These are phyloP conservation scores for Diutina mesorugosa DNA, from an alignment of 1,139 yeast genomes.

Conservation along the genomic window DNA sequence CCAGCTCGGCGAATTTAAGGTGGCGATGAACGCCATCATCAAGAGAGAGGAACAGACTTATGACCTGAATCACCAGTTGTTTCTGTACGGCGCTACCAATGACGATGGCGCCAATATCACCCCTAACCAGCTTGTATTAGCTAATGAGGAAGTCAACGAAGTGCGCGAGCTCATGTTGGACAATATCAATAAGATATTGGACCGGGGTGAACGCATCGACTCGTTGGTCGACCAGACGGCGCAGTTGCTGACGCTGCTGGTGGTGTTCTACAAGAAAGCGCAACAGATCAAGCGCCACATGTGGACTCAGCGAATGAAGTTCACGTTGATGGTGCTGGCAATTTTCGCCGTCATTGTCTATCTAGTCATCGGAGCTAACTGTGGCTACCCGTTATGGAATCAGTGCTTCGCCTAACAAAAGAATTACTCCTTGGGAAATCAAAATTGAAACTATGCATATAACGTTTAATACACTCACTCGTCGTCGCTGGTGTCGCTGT, in stretches of 20 bases:
- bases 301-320: slow-evolving; percentile 50
- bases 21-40: slow-evolving; percentile 39
- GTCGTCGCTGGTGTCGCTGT: slow-evolving; percentile 3
- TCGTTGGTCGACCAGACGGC: slow-evolving; percentile 73
- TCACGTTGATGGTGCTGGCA: slow-evolving; percentile 15
- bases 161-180: slow-evolving; percentile 54
- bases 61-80: slow-evolving; percentile 20
- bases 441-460: neutral
- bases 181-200: slow-evolving; percentile 54
- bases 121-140: slow-evolving; percentile 28
- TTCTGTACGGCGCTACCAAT: slow-evolving; percentile 20
- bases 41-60: slow-evolving; percentile 35
- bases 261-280: slow-evolving; percentile 63
- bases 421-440: neutral
- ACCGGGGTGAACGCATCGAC: slow-evolving; percentile 71
- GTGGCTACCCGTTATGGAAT: slow-evolving; percentile 36
- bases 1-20: slow-evolving; percentile 35
- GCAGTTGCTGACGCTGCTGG: slow-evolving; percentile 53
- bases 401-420: slow-evolving; percentile 10
- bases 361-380: slow-evolving; percentile 31
- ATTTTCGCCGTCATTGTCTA: slow-evolving; percentile 19
- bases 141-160: slow-evolving; percentile 39
- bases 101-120: slow-evolving; percentile 11
- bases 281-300: slow-evolving; percentile 49
- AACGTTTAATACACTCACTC: neutral